Evolutionary conservation across 2,329 filamentous ascomycete species (phyloP), one percentile per base, ranked within the genome.

Genomic region (Zelopaecilomyces penicillatus): DNA sequence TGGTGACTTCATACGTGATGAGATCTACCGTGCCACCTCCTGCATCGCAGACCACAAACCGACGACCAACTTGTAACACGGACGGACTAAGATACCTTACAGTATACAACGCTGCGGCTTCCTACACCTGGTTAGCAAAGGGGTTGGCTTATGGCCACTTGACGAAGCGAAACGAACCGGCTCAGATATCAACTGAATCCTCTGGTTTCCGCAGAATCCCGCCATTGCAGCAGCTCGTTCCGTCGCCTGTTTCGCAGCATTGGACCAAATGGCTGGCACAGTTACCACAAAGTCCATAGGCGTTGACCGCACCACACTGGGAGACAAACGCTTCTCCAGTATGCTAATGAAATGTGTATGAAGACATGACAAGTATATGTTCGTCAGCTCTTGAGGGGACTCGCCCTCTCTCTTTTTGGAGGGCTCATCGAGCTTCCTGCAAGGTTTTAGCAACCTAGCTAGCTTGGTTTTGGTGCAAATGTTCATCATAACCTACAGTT

Each of bases 201-300:
- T 61, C 26, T 69, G 62, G 11, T 61, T 63, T 33, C 66, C 61
- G 44, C 63, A 65, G 40, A 66, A 66, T 5, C 64, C 64, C 8
- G 64, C 64, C 52, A 64, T 60, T 28, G 63, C 62, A 28, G 64
- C 64, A 1, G 64, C 64, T 30, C 62, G 53, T 46, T 66, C 63
- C 7, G 74, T 79, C 32, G 67, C 67, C 36, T 74, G 65, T 42
- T 75, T 78, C 30, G 75, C 74, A 5, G 63, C 62, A 37, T 77
- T 74, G 33, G 70, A 74, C 76, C 76, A 80, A 6, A 80, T 74
- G 5, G 76, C 75, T 0, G 76, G 76, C 1, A 80, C 75, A 0
- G 76, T 78, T 19, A 80, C 60, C 37, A 79, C 67, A 45, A 76
- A 77, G 43, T 78, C 68, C 49, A 76, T 65, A 0, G 69, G 64